Evolutionary conservation across 371 early-diverging fungal species (phyloP).

Genomic region (Dentiscutata heterogama): DNA sequence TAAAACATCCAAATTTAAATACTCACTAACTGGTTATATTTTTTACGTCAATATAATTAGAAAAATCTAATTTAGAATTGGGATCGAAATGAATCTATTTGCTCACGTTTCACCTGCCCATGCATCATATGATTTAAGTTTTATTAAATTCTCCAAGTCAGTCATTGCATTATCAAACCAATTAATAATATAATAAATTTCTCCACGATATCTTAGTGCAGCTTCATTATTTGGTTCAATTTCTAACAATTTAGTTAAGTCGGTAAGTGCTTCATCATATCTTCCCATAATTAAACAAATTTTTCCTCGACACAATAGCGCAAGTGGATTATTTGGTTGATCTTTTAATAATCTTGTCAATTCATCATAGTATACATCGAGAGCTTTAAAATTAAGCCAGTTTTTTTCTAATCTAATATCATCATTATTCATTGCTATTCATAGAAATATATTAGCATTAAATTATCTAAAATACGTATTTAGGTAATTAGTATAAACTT

Average conservation of each 20-base stretch:
- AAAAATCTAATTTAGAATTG: too few species aligned
- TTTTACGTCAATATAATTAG: too few species aligned
- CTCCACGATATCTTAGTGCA: slow-evolving; percentile 16
- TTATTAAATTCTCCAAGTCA: background rate
- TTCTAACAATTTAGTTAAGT: slow-evolving; percentile 1
- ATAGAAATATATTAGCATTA: background rate
- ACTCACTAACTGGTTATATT: too few species aligned
- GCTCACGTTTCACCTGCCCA: background rate
- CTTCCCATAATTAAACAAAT: background rate
- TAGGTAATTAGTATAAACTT: background rate
- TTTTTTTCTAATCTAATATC: background rate
- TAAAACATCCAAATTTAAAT: too few species aligned
- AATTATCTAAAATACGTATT: too few species aligned
- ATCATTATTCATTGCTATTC: background rate
- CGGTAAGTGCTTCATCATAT: slow-evolving; percentile 11
- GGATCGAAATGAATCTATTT: too few species aligned
- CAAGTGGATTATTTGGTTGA: too few species aligned
- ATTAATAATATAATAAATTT: background rate
- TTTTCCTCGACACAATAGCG: too few species aligned
- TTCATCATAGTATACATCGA: too few species aligned
- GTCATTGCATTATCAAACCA: background rate
- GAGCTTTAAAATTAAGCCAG: too few species aligned
- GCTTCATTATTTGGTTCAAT: slow-evolving; percentile 15
- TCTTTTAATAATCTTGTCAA: too few species aligned
- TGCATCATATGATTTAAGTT: background rate